Evolutionary conservation across 1,139 yeast genomes (phyloP).

Genomic region (Hemisphaericaspora xylofermentans): DNA sequence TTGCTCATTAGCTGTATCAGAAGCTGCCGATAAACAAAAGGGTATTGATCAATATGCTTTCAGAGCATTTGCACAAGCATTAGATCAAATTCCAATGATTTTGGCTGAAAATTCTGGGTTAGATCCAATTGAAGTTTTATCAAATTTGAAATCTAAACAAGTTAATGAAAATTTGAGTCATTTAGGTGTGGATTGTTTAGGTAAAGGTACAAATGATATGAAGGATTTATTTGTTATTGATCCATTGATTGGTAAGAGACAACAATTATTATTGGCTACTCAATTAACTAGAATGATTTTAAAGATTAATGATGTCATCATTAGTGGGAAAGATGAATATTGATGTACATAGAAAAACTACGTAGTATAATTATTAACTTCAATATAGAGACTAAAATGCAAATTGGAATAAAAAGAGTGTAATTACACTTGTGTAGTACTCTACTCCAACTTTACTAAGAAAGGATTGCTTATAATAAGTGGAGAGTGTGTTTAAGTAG

Average conservation of each 20-base stretch:
- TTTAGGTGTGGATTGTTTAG: conserved; percentile 92
- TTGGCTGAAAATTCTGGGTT: conserved; percentile 96
- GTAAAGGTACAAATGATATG: conserved; percentile 87
- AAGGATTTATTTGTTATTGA: conserved; percentile 91
- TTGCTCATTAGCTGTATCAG: conserved; percentile 87
- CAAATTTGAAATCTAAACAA: conserved; percentile 82
- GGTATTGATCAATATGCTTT: conserved; percentile 98
- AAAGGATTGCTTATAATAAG: too few relatives aligned
- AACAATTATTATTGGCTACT: conserved; percentile 91
- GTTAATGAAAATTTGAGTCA: conserved; percentile 66
- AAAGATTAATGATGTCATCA: conserved; percentile 93
- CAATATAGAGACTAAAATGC: too few relatives aligned
- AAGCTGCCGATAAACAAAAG: conserved; percentile 87
- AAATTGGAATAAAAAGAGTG: too few relatives aligned
- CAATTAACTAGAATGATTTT: conserved; percentile 96
- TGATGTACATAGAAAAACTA: conserved; percentile 17
- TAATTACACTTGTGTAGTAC: too few relatives aligned
- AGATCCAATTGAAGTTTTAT: conserved; percentile 87
- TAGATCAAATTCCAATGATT: conserved; percentile 91
- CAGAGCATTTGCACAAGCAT: conserved; percentile 89
- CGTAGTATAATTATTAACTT: too few relatives aligned
- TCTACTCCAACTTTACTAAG: too few relatives aligned
- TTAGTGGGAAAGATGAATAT: conserved; percentile 83
- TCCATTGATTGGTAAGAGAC: conserved; percentile 95
- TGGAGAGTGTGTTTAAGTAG: too few relatives aligned